Percentiles rank a stretch among this genome's conserved stretches.
These are phyloP conservation scores for Phytophthora pluvialis DNA, from an alignment of 352 stramenopile species.

Conservation along the genomic window DNA sequence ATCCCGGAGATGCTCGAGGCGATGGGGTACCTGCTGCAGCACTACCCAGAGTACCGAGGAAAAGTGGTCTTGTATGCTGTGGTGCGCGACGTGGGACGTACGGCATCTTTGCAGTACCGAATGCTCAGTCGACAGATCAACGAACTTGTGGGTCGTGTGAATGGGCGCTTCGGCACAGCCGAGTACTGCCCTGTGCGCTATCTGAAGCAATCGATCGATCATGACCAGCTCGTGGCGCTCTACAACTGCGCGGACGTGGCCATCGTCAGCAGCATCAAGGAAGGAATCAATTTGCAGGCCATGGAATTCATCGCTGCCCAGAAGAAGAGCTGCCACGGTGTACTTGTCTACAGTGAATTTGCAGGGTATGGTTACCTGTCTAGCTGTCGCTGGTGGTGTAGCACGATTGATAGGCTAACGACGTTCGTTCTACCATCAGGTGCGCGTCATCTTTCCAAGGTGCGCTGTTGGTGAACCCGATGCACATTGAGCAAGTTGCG, in stretches of 20 bases:
- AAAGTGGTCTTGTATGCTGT: constrained; percentile 95
- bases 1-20: constrained; percentile 91
- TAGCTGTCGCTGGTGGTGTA: constrained; percentile 1
- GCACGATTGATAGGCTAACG: constrained; percentile 1
- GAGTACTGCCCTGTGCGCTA: constrained; percentile 91
- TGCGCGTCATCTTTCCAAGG: constrained; percentile 90
- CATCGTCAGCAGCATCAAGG: constrained; percentile 90
- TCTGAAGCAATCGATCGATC: constrained; percentile 85
- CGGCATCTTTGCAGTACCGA: constrained; percentile 72
- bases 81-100: constrained; percentile 78
- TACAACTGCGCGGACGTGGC: constrained; percentile 91
- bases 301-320: constrained; percentile 93
- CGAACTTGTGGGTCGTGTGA: constrained; percentile 89
- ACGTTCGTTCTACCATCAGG: constrained; percentile 30
- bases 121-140: constrained; percentile 91
- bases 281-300: constrained; percentile 92
- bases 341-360: constrained; percentile 93
- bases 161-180: constrained; percentile 85
- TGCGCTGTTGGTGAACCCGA: constrained; percentile 88
- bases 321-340: constrained; percentile 82
- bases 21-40: constrained; percentile 88
- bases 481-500: constrained; percentile 90
- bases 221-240: constrained; percentile 89
- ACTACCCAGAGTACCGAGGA: constrained; percentile 93
- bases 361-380: constrained; percentile 68